A percentile compares a stretch with the other conserved stretches of the same genome.
phyloP scores from a whole-genome alignment of 805 yeast species.

The Yarrowia sp. region DNA sequence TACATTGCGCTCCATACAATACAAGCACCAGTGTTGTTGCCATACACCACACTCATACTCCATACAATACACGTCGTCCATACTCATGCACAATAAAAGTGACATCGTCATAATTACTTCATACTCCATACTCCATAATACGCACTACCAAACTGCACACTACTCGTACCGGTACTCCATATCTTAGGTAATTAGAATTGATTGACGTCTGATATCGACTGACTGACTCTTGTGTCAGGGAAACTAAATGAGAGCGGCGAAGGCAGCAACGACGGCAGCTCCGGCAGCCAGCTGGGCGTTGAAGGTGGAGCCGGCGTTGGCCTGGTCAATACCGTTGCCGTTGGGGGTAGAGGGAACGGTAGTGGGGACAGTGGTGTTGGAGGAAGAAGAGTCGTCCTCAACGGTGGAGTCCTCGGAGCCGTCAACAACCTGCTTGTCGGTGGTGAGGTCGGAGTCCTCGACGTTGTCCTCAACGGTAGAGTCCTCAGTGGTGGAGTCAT shows the following conservation, averaged over 20 bases:
- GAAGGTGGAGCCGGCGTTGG: conserved; percentile 14
- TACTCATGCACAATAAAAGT: no score
- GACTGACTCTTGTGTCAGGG: not conserved
- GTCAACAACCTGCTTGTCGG: conserved; percentile 2
- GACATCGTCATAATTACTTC: no score
- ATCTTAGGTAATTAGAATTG: conserved; percentile 1
- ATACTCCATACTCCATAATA: no score
- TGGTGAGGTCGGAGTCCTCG: conserved; percentile 1
- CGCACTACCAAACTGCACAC: no score
- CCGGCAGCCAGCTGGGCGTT: conserved; percentile 33
- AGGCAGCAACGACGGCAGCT: conserved; percentile 17
- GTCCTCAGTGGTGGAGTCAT: not conserved
- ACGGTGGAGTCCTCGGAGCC: not conserved
- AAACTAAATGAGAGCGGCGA: conserved; percentile 26
- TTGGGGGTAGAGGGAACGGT: conserved; percentile 1
- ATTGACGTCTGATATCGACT: not conserved
- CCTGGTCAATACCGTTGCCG: conserved; percentile 22
- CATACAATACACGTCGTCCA: no score
- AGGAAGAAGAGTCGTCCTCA: not conserved
- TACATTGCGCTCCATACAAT: no score
- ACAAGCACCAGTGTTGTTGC: no score
- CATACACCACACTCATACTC: no score
- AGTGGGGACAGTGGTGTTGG: conserved; percentile 3
- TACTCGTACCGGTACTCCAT: no score
- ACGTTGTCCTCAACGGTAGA: not conserved